These are phyloP conservation scores for Eragrostis tef DNA, from an alignment of 202 grass and related monocot genomes.

Conservation along the genomic window DNA sequence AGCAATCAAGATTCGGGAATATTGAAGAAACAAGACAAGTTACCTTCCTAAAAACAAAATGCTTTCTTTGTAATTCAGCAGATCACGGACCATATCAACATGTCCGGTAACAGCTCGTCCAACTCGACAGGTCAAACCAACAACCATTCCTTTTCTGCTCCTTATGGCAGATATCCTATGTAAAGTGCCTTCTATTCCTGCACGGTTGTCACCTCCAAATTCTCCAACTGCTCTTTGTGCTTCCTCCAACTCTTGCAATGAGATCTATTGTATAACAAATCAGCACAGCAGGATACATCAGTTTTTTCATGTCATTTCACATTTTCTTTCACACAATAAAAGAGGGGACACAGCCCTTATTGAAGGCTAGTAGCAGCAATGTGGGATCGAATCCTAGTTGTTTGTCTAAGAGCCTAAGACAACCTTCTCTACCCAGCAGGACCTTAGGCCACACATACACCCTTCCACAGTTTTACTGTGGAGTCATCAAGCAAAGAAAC, in stretches of 20 bases:
- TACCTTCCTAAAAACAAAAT: constrained; percentile 96
- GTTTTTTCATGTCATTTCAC: not conserved
- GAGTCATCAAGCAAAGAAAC: not conserved
- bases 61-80: constrained; percentile 89
- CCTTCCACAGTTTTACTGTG: not conserved
- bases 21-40: constrained; percentile 8
- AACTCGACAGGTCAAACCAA: constrained; percentile 93
- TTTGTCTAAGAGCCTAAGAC: not conserved
- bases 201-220: constrained; percentile 94
- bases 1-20: constrained; percentile 11
- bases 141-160: constrained; percentile 93
- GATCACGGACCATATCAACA: constrained; percentile 92
- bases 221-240: constrained; percentile 85
- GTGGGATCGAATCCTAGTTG: not conserved
- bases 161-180: constrained; percentile 99
- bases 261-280: constrained; percentile 69
- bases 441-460: not conserved
- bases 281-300: constrained; percentile 32
- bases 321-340: not conserved
- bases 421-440: not conserved
- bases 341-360: not conserved
- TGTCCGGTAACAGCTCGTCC: constrained; percentile 87
- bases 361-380: not conserved
- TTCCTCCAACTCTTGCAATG: constrained; percentile 82
- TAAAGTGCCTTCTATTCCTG: constrained; percentile 92